Base-by-base conservation (phyloP, 495 filamentous ascomycete species). In the Penicillium silybi region DNA sequence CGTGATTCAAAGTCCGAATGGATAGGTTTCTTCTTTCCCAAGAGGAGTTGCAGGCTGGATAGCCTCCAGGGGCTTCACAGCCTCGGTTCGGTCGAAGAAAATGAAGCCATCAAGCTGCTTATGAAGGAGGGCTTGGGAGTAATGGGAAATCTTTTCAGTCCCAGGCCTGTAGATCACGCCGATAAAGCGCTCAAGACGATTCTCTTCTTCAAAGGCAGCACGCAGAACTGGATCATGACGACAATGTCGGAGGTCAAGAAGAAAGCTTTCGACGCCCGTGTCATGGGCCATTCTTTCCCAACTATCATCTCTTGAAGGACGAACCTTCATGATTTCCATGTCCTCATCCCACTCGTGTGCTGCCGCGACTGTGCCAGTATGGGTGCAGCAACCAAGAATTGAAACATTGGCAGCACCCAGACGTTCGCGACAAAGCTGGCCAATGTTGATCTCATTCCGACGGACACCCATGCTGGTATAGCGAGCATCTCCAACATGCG, bases 151-250 rank as follows among this genome's bases (percentile, higher is more conserved):
- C 9, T 68, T 62, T 59, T 84, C 81, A 0, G 80, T 80, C 13
- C 75, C 70, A 6, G 80, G 81, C 4, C 72, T 64, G 57, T 83
- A 84, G n/a, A 84, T 80, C 10, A 83, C 80, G 1, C 81, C 81
- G 29, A 84, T 83, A 46, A 81, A 83, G 6, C 81, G 58, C 65
- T 83, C 67, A 6, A 80, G 61, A 16, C 75, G 64, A 44, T 63
- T 54, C 54, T 73, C 73, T 13, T 42, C 42, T 23, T 63, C 67
- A 41, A 83, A 53, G 9, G 68, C 74, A 50, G 67, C 43, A 17
- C 68, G 52, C 42, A 83, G 63, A 40, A 60, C 50, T 15, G 63
- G 50, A 45, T 74, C 58, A 42, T 72, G 68, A 6, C 48, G 46
- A 7, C 54, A 70, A 6, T 66, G 63, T n/a, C 78, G 63, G 20